Evolutionary conservation across 2,329 filamentous ascomycete species (phyloP), one percentile per base, ranked within the genome.

Genomic region (Colletotrichum endophyticum): DNA sequence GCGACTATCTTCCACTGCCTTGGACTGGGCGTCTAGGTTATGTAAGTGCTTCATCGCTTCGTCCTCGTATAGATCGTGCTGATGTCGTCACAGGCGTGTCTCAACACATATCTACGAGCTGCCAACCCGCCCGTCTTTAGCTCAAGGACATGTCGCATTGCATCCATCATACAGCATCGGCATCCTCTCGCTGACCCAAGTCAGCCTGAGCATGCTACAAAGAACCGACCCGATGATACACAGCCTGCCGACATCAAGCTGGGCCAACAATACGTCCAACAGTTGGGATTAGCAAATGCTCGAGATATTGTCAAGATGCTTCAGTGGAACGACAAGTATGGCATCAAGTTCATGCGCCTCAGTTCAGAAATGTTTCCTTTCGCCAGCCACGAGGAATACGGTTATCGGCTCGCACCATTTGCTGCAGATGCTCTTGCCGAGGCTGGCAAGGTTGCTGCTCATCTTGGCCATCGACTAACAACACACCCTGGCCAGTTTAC

Each of bases 311-410:
- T 90, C 73, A 98, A 98, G 84, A 95, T 98, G 92, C 81, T 98
- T 11, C 91, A 92, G 2, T 99, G 96, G 96, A 98, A 99, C 81
- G 94, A 98, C 78, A 94, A 92, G 79, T 98, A 96, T 79, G 93
- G 94, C 53, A 99, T 99, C 85, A 96, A 93, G 79, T 98, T 99
- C 83, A 92, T 99, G 91, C 92, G 96, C 2, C 88, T 99, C 25
- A 98, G 95, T 79, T 98, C 95, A 71, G 96, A 98, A 80, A 98
- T 98, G 95, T 99, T 99, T 79, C 96, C 96, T 0, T 98, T 98
- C 83, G 96, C 96, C 3, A 98, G 95, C 78, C 96, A 99, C 81
- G 90, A 91, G 28, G 94, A 95, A 77, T 94, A 98, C 79, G 96
- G 96, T 0, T 99, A 99, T 84, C 94, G 92, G 79, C 89, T 99